Conservation (phyloP, 2,329 filamentous ascomycete genomes). For the Penicillium griseofulvum region DNA sequence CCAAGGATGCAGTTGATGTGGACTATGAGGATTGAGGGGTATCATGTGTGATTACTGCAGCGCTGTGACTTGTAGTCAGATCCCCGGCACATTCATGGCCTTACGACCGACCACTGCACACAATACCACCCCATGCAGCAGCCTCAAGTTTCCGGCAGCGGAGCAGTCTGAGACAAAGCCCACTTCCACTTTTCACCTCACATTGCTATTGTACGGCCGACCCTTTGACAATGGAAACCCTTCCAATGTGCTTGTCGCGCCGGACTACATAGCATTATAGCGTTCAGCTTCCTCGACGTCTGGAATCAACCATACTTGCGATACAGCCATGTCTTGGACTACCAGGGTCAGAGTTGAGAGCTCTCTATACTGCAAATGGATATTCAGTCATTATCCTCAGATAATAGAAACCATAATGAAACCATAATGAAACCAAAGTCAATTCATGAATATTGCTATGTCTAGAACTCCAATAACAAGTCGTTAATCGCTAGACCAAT, state of each 20-base stretch:
- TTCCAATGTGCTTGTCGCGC: background rate
- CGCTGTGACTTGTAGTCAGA: background rate
- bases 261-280: background rate
- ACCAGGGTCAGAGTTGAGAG: background rate
- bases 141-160: background rate
- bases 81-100: background rate
- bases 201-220: background rate
- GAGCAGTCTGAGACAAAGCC: background rate
- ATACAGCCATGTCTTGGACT: background rate
- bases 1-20: slow-evolving; percentile 62
- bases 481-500: background rate
- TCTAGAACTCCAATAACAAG: background rate
- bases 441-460: background rate
- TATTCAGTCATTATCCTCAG: background rate
- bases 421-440: background rate
- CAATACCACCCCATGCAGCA: background rate
- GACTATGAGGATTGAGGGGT: slow-evolving; percentile 46
- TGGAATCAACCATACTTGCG: background rate
- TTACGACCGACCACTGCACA: background rate
- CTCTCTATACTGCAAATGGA: background rate
- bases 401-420: slow-evolving; percentile 1
- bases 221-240: background rate
- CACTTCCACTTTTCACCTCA: background rate
- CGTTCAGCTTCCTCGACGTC: background rate
- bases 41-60: background rate